Conservation (phyloP, 1,139 yeast species). For the Pichia sp. region DNA sequence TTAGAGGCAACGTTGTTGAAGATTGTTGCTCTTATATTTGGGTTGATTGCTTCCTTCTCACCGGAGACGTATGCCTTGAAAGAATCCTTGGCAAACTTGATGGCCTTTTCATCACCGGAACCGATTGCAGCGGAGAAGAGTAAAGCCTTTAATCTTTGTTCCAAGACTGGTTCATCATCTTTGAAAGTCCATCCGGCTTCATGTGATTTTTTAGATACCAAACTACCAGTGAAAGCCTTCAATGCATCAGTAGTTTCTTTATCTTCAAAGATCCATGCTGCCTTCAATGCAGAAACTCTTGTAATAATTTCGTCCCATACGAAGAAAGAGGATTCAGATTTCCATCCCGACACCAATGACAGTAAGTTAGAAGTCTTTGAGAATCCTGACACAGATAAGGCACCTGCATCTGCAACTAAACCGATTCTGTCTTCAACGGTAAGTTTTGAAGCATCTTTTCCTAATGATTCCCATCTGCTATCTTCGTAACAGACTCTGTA, state of each 20-base stretch:
- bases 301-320: constrained; percentile 65
- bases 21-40: constrained; percentile 71
- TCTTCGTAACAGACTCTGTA: constrained; percentile 63
- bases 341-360: constrained; percentile 44
- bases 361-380: constrained; percentile 49
- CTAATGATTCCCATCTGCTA: constrained; percentile 44
- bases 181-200: constrained; percentile 68
- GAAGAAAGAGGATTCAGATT: constrained; percentile 50
- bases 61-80: constrained; percentile 59
- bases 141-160: constrained; percentile 69
- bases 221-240: constrained; percentile 52
- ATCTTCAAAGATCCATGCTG: constrained; percentile 70
- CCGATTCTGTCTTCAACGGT: constrained; percentile 64
- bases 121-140: constrained; percentile 67
- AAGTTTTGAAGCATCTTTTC: constrained; percentile 46
- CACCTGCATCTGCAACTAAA: constrained; percentile 59
- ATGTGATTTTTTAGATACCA: constrained; percentile 56
- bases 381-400: constrained; percentile 59
- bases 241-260: constrained; percentile 52
- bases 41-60: constrained; percentile 67
- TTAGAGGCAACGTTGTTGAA: constrained; percentile 62
- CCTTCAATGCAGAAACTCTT: constrained; percentile 49
- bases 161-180: constrained; percentile 60
- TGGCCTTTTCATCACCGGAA: constrained; percentile 53
- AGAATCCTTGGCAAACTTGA: constrained; percentile 49